These are phyloP conservation scores for Macrolepiota albuminosa DNA, from an alignment of 768 basidiomycete genomes.

Conservation along the genomic window DNA sequence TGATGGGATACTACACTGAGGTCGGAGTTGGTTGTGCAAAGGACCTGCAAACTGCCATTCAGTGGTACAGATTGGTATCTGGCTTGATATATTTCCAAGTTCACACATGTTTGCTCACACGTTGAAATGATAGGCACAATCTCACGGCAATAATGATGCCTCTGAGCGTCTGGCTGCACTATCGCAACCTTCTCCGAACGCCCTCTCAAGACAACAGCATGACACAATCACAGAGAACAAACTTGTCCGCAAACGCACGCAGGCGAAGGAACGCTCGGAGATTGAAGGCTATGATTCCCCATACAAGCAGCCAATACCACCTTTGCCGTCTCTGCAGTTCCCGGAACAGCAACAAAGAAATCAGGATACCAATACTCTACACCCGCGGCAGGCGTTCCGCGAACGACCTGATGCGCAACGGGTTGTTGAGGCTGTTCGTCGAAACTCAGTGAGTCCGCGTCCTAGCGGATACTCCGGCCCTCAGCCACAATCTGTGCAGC, in stretches of 20 bases:
- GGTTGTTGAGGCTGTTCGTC: constrained; percentile 53
- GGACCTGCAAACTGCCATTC: constrained; percentile 57
- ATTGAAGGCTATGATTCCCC: constrained; percentile 14
- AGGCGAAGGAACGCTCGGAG: constrained; percentile 56
- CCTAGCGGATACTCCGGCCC: constrained; percentile 3
- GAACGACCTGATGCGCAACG: constrained; percentile 31
- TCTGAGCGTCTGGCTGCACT: constrained; percentile 67
- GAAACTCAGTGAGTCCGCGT: constrained; percentile 32
- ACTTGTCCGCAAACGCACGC: constrained; percentile 79
- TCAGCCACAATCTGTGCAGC: constrained; percentile 6
- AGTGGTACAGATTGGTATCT: constrained; percentile 69
- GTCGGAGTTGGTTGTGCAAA: constrained; percentile 80
- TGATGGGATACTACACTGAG: constrained; percentile 90
- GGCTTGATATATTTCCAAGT: background rate
- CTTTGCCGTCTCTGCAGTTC: constrained; percentile 13
- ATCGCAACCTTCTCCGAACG: constrained; percentile 50
- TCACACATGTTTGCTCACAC: background rate
- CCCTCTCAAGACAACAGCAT: constrained; percentile 77
- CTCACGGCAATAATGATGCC: constrained; percentile 82
- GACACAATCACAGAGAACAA: constrained; percentile 72
- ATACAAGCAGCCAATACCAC: constrained; percentile 1
- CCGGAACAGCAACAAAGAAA: constrained; percentile 9
- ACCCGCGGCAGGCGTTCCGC: constrained; percentile 7
- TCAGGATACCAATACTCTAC: constrained; percentile 4
- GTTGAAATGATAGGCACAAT: constrained; percentile 48